Percentiles rank a stretch among this genome's conserved stretches.
Conservation (phyloP, 2,329 filamentous ascomycete genomes). For the Xylaria sp. region DNA sequence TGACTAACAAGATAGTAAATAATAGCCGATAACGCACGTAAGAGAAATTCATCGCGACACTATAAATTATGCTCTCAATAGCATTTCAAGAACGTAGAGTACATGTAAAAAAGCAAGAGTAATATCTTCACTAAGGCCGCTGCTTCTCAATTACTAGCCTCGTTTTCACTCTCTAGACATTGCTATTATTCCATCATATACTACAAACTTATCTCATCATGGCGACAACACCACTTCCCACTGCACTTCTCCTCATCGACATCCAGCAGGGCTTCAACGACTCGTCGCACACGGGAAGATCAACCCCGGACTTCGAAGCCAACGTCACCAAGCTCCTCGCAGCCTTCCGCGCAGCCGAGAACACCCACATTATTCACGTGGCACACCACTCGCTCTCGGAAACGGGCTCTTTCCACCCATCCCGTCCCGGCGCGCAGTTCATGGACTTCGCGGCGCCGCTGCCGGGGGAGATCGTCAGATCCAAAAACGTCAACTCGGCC, state of each 20-base stretch:
- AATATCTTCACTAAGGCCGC: neutral
- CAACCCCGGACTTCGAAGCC: conserved; percentile 57
- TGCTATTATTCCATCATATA: neutral
- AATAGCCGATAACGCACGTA: conserved; percentile 22
- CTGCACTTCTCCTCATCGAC: conserved; percentile 59
- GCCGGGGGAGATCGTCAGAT: conserved; percentile 53
- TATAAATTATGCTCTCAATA: neutral
- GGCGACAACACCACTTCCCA: conserved; percentile 13
- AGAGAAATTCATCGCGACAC: neutral
- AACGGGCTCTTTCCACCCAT: conserved; percentile 52
- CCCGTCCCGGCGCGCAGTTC: conserved; percentile 47
- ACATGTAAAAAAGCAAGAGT: neutral
- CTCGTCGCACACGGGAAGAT: conserved; percentile 52
- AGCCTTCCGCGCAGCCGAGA: conserved; percentile 42
- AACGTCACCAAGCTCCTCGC: conserved; percentile 55
- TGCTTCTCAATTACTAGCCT: too few species aligned
- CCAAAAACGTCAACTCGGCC: conserved; percentile 59
- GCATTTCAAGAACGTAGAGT: too few species aligned
- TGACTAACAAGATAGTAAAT: conserved; percentile 28
- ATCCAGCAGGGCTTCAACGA: conserved; percentile 57
- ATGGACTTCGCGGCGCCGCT: conserved; percentile 44
- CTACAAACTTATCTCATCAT: conserved; percentile 5
- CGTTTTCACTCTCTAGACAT: neutral
- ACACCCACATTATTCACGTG: conserved; percentile 55
- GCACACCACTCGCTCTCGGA: conserved; percentile 55